These are phyloP conservation scores for Ustilago bromivora DNA, from an alignment of 1,284 basidiomycete species.

Conservation along the genomic window DNA sequence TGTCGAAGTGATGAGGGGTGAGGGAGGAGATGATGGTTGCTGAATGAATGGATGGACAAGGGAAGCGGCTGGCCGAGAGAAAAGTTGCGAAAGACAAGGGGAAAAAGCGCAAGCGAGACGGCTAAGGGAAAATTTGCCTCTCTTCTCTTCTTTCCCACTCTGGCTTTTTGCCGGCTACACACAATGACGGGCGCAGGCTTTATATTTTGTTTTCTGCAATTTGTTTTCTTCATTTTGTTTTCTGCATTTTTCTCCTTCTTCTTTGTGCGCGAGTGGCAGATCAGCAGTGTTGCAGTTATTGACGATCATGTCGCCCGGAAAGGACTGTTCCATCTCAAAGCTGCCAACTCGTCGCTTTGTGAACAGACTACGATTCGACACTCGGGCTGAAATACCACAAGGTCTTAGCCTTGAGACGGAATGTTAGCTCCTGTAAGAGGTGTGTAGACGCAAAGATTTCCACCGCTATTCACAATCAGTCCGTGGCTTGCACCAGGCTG, in stretches of 20 bases:
- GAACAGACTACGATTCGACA: neutral
- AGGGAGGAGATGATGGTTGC: slow-evolving; percentile 12
- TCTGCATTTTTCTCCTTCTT: too few relatives aligned
- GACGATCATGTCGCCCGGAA: neutral
- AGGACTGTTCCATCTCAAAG: neutral
- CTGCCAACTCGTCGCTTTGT: neutral
- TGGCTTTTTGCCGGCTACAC: slow-evolving; percentile 9
- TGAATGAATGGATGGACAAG: neutral
- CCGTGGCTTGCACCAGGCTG: too few relatives aligned
- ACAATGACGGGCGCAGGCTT: neutral
- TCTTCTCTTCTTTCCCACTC: slow-evolving; percentile 3
- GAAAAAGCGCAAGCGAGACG: neutral
- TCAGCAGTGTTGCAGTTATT: neutral
- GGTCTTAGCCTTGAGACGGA: too few relatives aligned
- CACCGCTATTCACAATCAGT: too few relatives aligned
- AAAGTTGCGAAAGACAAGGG: neutral
- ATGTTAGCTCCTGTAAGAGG: too few relatives aligned
- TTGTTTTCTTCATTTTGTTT: too few relatives aligned
- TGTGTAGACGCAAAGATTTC: too few relatives aligned
- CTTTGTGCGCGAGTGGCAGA: too few relatives aligned
- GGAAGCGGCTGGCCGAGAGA: neutral
- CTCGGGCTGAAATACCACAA: neutral
- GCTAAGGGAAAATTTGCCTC: slow-evolving; percentile 14
- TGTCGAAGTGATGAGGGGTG: slow-evolving; percentile 1
- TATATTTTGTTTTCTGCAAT: too few relatives aligned